A percentile compares a stretch with the other conserved stretches of the same genome.
Evolutionary conservation across 805 yeast species (phyloP).

Genomic region (Candida maesae): DNA sequence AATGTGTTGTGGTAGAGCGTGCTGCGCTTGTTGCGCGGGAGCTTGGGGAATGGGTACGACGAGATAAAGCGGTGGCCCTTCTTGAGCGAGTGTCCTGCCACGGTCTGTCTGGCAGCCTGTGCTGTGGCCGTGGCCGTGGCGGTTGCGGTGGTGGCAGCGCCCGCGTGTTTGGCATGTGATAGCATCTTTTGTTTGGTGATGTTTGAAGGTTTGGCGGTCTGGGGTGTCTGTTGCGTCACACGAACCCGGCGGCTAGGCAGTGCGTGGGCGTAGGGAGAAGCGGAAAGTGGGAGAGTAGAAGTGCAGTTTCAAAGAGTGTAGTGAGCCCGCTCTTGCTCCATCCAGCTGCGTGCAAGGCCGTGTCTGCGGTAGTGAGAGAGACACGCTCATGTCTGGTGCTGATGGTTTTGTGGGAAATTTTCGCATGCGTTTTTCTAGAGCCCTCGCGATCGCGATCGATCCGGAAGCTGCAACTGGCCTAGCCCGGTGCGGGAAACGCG

Average conservation of each 20-base stretch:
- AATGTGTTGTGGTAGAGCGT: constrained; percentile 44
- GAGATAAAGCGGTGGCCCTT: constrained; percentile 21
- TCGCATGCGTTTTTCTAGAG: background rate
- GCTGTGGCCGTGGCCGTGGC: constrained; percentile 14
- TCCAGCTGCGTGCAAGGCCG: background rate
- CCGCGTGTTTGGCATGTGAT: constrained; percentile 22
- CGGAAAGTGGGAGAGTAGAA: background rate
- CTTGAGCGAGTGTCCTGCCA: constrained; percentile 9
- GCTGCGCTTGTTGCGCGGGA: constrained; percentile 55
- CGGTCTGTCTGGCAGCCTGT: constrained; percentile 7
- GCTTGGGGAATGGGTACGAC: constrained; percentile 44
- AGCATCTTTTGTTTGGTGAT: constrained; percentile 13
- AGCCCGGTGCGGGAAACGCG: no score
- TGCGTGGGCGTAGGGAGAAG: background rate
- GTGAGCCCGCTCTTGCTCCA: background rate
- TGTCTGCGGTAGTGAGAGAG: background rate
- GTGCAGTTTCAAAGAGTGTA: background rate
- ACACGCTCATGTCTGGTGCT: background rate
- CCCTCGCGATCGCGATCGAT: no score
- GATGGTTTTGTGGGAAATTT: background rate
- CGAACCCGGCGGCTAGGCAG: constrained; percentile 1
- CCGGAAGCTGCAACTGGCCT: no score
- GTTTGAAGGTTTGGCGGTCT: no score
- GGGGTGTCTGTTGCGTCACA: background rate
- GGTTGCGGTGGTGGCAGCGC: constrained; percentile 8